Evolutionary conservation across 371 early-diverging fungal species (phyloP), one percentile per base, ranked within the genome.

Genomic region (Mortierella sp.): DNA sequence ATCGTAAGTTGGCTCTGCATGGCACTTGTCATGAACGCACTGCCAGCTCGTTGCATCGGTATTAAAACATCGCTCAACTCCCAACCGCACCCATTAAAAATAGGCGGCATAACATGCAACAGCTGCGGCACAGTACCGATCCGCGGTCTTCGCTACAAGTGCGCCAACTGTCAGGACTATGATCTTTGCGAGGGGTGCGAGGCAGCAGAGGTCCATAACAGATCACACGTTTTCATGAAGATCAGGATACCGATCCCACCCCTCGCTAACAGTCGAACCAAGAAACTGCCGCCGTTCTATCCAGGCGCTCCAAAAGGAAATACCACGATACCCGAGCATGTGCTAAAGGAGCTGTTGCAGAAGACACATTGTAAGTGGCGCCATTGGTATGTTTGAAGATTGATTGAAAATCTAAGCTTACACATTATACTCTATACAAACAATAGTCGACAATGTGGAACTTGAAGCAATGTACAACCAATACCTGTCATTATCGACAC

Each of bases 181-280:
- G 98, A 98, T 83, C 73, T 98, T n/a, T 98, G 98, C 72, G 95
- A 95, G 70, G 80, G 85, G 32, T 98, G 97, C 73, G 97, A 97
- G 70, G 87, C 91, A 3, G 87, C 84, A 15, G 89, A 92, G 14
- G 86, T 87, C 26, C 98, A 98, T 71, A 51, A 79, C 24, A 86
- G 86, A 49, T 92, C 94, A 1, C 98, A 98, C 52, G 87, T 93
- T 3, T 92, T 97, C 72, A 79, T 97, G 47, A 96, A 97, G 64
- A 95, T 98, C 49, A 79, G 94, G 15, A 92, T 98, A 61, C 96
- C 98, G 1, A 89, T 96, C 21, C 97, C 98, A n/a, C 94, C 96
- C 19, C 83, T 96, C n/a, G 92, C 93, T 47, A 95, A 95, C 78
- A 88, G 93, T n/a, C 80, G 93, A 28, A 85, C 84, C 4, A 90